Evolutionary conservation across 306 rosid species (phyloP).

Genomic region (Begonia peltatifolia): DNA sequence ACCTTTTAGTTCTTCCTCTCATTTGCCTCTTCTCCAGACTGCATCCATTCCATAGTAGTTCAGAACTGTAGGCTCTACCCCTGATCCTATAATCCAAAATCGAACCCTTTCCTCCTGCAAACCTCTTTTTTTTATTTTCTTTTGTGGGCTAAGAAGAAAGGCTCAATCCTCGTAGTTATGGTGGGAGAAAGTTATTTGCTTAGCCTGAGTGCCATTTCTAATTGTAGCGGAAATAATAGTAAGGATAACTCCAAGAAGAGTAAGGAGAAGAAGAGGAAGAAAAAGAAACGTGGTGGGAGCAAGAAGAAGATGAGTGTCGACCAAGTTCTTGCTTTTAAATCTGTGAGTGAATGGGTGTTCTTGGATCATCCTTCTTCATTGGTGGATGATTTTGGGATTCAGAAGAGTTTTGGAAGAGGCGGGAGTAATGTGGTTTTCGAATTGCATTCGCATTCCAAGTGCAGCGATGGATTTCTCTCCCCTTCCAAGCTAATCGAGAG

Average conservation of each 20-base stretch:
- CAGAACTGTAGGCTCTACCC: too few species aligned
- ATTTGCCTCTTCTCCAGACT: too few species aligned
- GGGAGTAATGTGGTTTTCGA: conserved; percentile 59
- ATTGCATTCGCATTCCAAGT: conserved; percentile 86
- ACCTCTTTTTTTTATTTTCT: too few species aligned
- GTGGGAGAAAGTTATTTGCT: conserved; percentile 36
- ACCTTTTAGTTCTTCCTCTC: too few species aligned
- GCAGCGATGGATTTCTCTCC: conserved; percentile 87
- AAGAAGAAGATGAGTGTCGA: conserved; percentile 87
- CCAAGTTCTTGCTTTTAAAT: conserved; percentile 56
- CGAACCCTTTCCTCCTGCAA: too few species aligned
- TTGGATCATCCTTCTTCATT: conserved; percentile 34
- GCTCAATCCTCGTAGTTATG: conserved; percentile 9
- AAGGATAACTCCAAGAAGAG: conserved; percentile 17
- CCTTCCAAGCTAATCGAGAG: conserved; percentile 78
- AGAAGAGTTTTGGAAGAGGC: conserved; percentile 46
- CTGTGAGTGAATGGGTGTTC: conserved; percentile 69
- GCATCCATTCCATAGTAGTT: too few species aligned
- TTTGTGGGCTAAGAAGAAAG: too few species aligned
- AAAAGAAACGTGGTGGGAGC: conserved; percentile 59
- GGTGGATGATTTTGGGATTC: conserved; percentile 81
- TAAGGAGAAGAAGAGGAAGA: conserved; percentile 42
- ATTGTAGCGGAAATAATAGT: background rate
- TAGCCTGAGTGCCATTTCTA: conserved; percentile 22
- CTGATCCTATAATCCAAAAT: too few species aligned